Base-by-base conservation (phyloP, 176 grass and related monocot genomes). In the Paspalum vaginatum region DNA sequence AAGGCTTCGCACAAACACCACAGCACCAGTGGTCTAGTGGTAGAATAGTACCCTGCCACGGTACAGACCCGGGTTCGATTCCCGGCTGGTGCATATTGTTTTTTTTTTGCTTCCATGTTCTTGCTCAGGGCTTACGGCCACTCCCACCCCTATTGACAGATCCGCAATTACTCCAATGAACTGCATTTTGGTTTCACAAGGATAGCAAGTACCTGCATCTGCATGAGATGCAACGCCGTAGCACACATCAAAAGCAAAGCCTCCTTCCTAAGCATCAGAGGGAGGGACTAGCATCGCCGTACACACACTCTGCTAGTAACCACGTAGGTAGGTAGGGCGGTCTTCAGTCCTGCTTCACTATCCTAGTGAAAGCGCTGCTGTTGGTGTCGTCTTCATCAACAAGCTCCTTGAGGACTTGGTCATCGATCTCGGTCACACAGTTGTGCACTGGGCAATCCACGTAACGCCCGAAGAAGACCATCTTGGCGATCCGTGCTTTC, bases 1-100 rank as follows among this genome's bases (percentile, higher is more conserved):
- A n/a, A n/a, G n/a, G n/a, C n/a, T n/a, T n/a, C n/a, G n/a, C n/a
- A n/a, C n/a, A n/a, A n/a, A n/a, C n/a, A n/a, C n/a, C n/a, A n/a
- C n/a, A n/a, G 89, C 87, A 94, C 88, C 88, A 89, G 88, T 88
- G 75, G 79, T 94, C 90, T 90, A 91, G 88, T 93, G 92, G 88
- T 93, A 88, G 86, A 91, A 87, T 89, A 89, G 88, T 88, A 91
- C 88, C 86, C 89, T 94, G 89, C 89, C 89, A 91, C 81, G 92
- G 90, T 95, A 89, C 79, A 89, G 88, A 90, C 90, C 84, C 86
- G 81, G 80, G 82, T 89, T 89, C 71, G 87, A 89, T 85, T 89
- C 82, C 77, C 83, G 57, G 82, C 87, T 89, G 86, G 66, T 83
- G 86, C 80, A 88, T 2, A 2, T 61, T 11, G 7, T 11, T 49